Evolutionary conservation across 2,329 filamentous ascomycete genomes (phyloP).

Genomic region (Aspergillus sp.): DNA sequence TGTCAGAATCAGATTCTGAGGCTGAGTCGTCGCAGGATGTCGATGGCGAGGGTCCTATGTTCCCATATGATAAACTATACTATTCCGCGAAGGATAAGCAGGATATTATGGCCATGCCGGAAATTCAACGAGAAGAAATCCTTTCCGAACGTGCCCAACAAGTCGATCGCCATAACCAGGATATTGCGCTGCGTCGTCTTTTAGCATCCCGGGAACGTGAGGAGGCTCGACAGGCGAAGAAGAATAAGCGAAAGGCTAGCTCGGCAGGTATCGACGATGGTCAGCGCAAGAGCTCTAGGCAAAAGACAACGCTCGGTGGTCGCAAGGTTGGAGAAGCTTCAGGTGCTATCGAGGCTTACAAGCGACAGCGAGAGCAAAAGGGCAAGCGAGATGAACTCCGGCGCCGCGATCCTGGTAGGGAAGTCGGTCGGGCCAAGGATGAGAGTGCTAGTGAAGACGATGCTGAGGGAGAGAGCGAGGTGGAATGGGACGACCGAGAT

Average conservation of each 20-base stretch:
- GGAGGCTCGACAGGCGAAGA: constrained; percentile 46
- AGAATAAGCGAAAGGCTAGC: constrained; percentile 67
- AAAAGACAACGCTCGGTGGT: constrained; percentile 60
- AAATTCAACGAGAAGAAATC: constrained; percentile 84
- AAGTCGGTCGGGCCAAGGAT: constrained; percentile 56
- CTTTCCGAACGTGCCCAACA: constrained; percentile 80
- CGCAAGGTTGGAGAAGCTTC: constrained; percentile 62
- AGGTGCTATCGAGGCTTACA: constrained; percentile 66
- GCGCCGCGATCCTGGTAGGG: constrained; percentile 38
- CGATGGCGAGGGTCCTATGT: constrained; percentile 47
- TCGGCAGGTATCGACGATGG: constrained; percentile 71
- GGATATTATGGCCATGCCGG: constrained; percentile 75
- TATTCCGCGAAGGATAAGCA: constrained; percentile 65
- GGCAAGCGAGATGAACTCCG: constrained; percentile 43
- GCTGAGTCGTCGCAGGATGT: constrained; percentile 51
- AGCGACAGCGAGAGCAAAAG: constrained; percentile 55
- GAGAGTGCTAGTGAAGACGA: constrained; percentile 56
- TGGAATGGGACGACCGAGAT: constrained; percentile 62
- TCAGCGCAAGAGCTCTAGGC: constrained; percentile 65
- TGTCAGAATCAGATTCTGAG: constrained; percentile 82
- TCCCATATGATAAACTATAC: constrained; percentile 84
- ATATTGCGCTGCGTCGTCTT: constrained; percentile 71
- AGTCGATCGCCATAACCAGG: constrained; percentile 74
- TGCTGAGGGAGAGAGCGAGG: constrained; percentile 68
- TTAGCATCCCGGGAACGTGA: constrained; percentile 61